Conservation (phyloP, 2,329 filamentous ascomycete species). For the Ophiocordyceps robertsii region DNA sequence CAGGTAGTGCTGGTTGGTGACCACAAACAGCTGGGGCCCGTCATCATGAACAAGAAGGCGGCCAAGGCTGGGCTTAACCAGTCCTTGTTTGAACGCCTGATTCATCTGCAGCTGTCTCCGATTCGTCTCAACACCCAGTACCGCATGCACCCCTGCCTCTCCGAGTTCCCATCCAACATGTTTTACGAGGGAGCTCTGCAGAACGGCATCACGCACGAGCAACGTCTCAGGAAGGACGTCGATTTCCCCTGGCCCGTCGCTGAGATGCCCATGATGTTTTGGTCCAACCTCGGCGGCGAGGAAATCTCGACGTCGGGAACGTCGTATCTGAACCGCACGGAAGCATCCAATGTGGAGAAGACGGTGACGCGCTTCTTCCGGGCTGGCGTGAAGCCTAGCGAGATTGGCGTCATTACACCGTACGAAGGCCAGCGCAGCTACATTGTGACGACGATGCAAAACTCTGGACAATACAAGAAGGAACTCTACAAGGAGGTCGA, state of each 20-base stretch:
- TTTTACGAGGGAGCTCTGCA: conserved; percentile 97
- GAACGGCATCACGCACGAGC: conserved; percentile 84
- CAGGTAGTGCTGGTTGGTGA: conserved; percentile 98
- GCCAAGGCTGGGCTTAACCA: conserved; percentile 96
- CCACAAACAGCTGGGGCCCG: conserved; percentile 92
- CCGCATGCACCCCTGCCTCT: conserved; percentile 96
- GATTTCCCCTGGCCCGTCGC: conserved; percentile 96
- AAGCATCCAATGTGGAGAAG: conserved; percentile 96
- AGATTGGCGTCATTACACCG: conserved; percentile 96
- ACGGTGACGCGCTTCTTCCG: conserved; percentile 98
- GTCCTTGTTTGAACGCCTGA: conserved; percentile 93
- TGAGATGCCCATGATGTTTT: conserved; percentile 99
- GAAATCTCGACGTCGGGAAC: conserved; percentile 97
- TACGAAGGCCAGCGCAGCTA: conserved; percentile 98
- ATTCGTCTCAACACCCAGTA: conserved; percentile 96
- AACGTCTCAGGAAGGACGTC: conserved; percentile 80
- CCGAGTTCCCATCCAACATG: conserved; percentile 98
- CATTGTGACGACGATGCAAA: conserved; percentile 98
- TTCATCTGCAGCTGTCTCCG: conserved; percentile 78
- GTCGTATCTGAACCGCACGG: conserved; percentile 94
- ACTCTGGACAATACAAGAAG: conserved; percentile 93
- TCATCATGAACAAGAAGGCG: conserved; percentile 99
- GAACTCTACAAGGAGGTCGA: conserved; percentile 98
- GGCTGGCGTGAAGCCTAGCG: conserved; percentile 82
- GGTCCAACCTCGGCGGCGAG: conserved; percentile 94